Evolutionary conservation across 2,329 filamentous ascomycete genomes (phyloP).

Genomic region (Trichophyton simii): DNA sequence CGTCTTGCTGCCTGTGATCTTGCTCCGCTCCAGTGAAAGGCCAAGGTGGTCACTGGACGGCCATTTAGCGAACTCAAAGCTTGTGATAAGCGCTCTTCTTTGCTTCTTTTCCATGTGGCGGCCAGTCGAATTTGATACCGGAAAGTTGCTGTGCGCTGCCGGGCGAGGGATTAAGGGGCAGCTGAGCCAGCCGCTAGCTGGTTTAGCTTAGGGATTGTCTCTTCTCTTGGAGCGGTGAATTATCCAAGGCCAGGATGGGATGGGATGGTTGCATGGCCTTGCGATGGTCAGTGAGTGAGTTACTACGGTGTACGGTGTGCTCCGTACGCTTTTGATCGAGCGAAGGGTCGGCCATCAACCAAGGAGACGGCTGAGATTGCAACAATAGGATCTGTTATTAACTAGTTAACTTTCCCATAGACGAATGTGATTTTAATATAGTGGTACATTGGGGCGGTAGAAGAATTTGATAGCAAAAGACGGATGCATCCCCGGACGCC

Average conservation of each 20-base stretch:
- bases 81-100: neutral
- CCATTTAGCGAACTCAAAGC: neutral
- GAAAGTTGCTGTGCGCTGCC: neutral
- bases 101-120: neutral
- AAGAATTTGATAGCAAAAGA: neutral
- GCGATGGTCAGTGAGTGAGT: no score
- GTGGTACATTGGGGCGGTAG: neutral
- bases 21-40: neutral
- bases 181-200: neutral
- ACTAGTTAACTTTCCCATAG: neutral
- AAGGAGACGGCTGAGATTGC: neutral
- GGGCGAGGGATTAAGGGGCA: neutral
- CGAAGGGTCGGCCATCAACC: no score
- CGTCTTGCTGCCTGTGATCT: no score
- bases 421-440: neutral
- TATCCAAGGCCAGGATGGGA: no score
- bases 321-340: no score
- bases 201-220: neutral
- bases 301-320: no score
- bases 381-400: neutral
- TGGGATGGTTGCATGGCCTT: no score
- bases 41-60: neutral
- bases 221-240: no score
- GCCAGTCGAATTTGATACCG: neutral
- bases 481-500: neutral